Conservation (phyloP, 345 rosid species). For the Brassica carinata region DNA sequence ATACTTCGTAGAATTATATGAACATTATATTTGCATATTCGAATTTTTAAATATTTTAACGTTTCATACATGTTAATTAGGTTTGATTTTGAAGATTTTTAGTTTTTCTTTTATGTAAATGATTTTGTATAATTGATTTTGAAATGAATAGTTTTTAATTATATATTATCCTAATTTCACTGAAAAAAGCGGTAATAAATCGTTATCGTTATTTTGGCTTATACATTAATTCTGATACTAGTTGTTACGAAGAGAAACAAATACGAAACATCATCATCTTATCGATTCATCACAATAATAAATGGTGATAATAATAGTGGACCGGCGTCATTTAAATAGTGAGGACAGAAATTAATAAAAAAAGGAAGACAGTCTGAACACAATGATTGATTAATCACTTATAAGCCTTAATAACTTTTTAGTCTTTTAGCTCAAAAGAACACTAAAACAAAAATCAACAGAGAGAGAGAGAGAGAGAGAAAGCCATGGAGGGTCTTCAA, state of each 20-base stretch:
- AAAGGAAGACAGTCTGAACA: constrained; percentile 20
- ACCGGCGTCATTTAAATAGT: constrained; percentile 20
- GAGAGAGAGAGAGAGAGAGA: constrained; percentile 1
- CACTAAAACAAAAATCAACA: constrained; percentile 6
- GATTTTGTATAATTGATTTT: background rate
- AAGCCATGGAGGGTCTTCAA: constrained; percentile 79
- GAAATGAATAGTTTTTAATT: background rate
- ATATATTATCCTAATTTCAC: background rate
- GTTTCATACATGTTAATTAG: background rate
- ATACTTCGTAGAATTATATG: background rate
- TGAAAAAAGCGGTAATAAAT: background rate
- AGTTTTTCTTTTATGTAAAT: background rate
- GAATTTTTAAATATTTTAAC: background rate
- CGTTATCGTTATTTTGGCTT: background rate
- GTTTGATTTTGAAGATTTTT: background rate
- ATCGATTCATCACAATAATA: constrained; percentile 3
- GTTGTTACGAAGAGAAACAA: background rate
- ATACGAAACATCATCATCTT: constrained; percentile 9
- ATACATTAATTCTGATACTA: background rate
- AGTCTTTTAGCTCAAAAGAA: constrained; percentile 12
- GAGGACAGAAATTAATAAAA: constrained; percentile 23
- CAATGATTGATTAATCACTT: constrained; percentile 41
- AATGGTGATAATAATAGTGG: constrained; percentile 21
- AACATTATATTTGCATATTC: background rate
- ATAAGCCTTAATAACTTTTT: constrained; percentile 26